phyloP scores from a whole-genome alignment of 2,329 filamentous ascomycete genomes.

The Allantophomopsis lycopodina region DNA sequence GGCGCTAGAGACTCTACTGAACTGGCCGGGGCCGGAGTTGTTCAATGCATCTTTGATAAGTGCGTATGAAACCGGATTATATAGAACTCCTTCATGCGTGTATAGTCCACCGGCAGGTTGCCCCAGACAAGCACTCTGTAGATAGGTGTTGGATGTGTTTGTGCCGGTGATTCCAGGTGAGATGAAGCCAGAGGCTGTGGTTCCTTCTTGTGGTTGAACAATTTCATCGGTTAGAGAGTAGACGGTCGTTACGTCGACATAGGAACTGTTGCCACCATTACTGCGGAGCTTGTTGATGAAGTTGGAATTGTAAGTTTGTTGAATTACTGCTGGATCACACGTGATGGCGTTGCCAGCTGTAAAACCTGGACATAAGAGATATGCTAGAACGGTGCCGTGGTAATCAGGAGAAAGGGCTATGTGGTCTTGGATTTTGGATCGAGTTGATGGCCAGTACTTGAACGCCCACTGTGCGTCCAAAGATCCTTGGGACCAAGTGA shows the following conservation, averaged over 20 bases:
- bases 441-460: constrained; percentile 41
- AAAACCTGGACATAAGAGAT: constrained; percentile 12
- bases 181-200: constrained; percentile 28
- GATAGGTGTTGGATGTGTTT: constrained; percentile 33
- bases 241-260: constrained; percentile 38
- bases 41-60: constrained; percentile 32
- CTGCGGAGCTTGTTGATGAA: constrained; percentile 27
- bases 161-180: constrained; percentile 23
- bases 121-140: constrained; percentile 27
- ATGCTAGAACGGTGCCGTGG: constrained; percentile 27
- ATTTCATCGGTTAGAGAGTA: constrained; percentile 36
- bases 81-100: constrained; percentile 34
- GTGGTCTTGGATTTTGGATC: constrained; percentile 29
- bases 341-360: constrained; percentile 2
- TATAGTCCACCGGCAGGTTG: constrained; percentile 29
- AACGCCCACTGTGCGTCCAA: constrained; percentile 40
- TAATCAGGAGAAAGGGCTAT: constrained; percentile 39
- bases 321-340: constrained; percentile 26
- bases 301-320: constrained; percentile 29
- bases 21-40: constrained; percentile 28
- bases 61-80: constrained; percentile 29
- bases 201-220: constrained; percentile 33
- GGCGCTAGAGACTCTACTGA: constrained; percentile 25
- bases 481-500: constrained; percentile 42
- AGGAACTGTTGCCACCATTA: constrained; percentile 33